Percentiles rank a stretch among this genome's conserved stretches.
Conservation (phyloP, 257 asterid species). For the Rubia yunnanensis region DNA sequence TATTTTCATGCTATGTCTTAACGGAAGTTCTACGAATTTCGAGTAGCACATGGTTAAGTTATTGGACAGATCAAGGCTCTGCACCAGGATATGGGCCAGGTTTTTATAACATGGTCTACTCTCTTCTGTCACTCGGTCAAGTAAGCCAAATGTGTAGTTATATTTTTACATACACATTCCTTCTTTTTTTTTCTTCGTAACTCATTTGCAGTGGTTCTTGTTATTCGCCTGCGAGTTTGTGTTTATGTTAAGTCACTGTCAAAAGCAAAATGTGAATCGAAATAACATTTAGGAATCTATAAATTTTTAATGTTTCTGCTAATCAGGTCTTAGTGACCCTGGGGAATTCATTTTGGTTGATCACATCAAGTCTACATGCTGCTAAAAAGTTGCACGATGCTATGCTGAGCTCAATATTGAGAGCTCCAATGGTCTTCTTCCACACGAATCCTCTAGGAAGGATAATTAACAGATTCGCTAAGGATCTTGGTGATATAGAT, state of each 20-base stretch:
- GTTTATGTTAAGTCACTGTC: neutral
- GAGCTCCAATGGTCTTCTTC: conserved; percentile 98
- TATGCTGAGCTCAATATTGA: conserved; percentile 74
- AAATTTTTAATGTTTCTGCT: neutral
- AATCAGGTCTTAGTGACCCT: conserved; percentile 70
- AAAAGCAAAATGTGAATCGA: neutral
- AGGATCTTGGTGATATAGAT: conserved; percentile 89
- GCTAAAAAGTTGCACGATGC: conserved; percentile 67
- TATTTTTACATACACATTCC: neutral
- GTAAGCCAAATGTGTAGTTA: conserved; percentile 15
- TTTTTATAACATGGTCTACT: conserved; percentile 73
- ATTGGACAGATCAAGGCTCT: conserved; percentile 78
- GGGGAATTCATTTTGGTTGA: conserved; percentile 84
- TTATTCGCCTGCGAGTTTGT: neutral
- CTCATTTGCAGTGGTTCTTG: neutral
- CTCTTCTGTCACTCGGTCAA: conserved; percentile 56
- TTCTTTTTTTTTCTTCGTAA: neutral
- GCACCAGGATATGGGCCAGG: conserved; percentile 38
- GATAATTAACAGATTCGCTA: conserved; percentile 89
- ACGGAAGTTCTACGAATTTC: conserved; percentile 73
- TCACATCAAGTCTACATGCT: conserved; percentile 82
- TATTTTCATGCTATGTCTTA: conserved; percentile 49
- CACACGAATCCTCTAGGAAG: conserved; percentile 95
- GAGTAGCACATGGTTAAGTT: conserved; percentile 91
- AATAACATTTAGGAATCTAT: neutral